Evolutionary conservation across 169 alveolate species (phyloP).

Genomic region (Cryptosporidium xiaoi): DNA sequence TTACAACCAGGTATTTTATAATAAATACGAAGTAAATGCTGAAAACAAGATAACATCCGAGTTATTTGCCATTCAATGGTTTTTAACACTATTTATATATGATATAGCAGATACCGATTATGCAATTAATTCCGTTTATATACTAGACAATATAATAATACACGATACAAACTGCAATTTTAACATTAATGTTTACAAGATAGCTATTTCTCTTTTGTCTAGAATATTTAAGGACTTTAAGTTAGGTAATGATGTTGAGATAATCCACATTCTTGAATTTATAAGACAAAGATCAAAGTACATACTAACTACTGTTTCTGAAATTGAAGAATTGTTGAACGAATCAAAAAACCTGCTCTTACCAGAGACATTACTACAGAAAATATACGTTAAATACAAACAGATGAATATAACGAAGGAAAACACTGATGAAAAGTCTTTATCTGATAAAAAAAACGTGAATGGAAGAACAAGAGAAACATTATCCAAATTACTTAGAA

Average conservation of each 20-base stretch:
- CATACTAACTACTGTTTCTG: constrained; percentile 7
- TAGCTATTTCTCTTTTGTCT: constrained; percentile 31
- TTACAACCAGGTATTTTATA: constrained; percentile 17
- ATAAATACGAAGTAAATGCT: constrained; percentile 12
- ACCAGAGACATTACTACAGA: constrained; percentile 9
- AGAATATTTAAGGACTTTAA: constrained; percentile 20
- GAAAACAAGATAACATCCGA: constrained; percentile 53
- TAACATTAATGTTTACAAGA: constrained; percentile 42
- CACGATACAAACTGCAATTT: constrained; percentile 22
- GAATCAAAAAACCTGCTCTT: constrained; percentile 21
- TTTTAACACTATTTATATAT: constrained; percentile 53
- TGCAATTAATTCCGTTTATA: constrained; percentile 28
- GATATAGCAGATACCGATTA: constrained; percentile 68
- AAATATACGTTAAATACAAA: constrained; percentile 16
- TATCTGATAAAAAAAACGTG: too few species aligned
- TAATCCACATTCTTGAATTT: constrained; percentile 39
- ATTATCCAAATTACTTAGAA: too few species aligned
- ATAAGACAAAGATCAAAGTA: constrained; percentile 48
- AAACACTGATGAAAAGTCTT: too few species aligned
- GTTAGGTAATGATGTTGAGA: neutral
- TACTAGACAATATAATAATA: constrained; percentile 58
- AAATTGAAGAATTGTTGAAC: constrained; percentile 16
- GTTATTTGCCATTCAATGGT: constrained; percentile 72
- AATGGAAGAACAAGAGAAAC: too few species aligned
- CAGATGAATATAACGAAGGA: neutral